phyloP scores from a whole-genome alignment of 768 basidiomycete genomes.

The Russula ochroleuca region DNA sequence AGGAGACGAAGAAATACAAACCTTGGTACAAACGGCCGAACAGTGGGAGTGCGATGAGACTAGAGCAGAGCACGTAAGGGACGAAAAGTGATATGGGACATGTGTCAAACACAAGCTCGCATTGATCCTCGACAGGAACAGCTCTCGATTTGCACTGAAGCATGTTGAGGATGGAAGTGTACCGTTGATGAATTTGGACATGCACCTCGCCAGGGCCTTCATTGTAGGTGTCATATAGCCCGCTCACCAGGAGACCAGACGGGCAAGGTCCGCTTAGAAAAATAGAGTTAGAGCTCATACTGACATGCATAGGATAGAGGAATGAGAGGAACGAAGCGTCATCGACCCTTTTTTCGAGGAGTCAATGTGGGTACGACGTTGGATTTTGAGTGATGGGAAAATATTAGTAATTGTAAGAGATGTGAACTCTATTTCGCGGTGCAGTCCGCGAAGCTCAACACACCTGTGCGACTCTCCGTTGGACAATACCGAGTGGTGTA shows the following conservation, averaged over 20 bases:
- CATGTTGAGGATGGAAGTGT: conserved; percentile 2
- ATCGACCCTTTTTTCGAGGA: too few relatives aligned
- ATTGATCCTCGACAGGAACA: conserved; percentile 53
- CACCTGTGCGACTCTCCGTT: too few relatives aligned
- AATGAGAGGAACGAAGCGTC: too few relatives aligned
- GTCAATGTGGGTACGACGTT: too few relatives aligned
- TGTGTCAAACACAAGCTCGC: conserved; percentile 51
- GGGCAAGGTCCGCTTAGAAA: conserved; percentile 9
- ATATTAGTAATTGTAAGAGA: too few relatives aligned
- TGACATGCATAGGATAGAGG: too few relatives aligned
- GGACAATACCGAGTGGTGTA: too few relatives aligned
- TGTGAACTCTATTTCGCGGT: too few relatives aligned
- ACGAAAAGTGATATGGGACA: conserved; percentile 62
- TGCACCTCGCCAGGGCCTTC: conserved; percentile 16
- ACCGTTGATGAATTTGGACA: conserved; percentile 5
- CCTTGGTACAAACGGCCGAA: conserved; percentile 55
- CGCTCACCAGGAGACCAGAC: conserved; percentile 3
- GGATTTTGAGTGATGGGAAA: too few relatives aligned
- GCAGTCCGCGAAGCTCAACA: too few relatives aligned
- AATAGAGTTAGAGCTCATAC: too few relatives aligned
- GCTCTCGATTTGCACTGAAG: conserved; percentile 63
- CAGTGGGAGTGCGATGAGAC: conserved; percentile 42
- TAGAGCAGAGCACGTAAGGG: conserved; percentile 70
- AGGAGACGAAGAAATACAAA: conserved; percentile 57
- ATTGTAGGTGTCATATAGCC: neutral